phyloP scores from a whole-genome alignment of 2,329 filamentous ascomycete species.

The Talaromyces amestolkiae region DNA sequence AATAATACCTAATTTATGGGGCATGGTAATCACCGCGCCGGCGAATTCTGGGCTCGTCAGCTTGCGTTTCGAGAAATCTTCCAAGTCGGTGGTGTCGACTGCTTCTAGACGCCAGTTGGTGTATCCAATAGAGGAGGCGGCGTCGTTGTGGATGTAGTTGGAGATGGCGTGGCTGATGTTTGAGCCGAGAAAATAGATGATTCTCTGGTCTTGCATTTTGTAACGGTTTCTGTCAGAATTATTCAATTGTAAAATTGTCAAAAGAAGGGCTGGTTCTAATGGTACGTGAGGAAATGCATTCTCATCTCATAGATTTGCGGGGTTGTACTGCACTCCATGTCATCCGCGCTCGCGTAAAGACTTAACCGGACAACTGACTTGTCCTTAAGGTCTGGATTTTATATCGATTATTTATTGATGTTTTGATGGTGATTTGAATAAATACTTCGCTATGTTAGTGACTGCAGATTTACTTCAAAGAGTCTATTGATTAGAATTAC shows the following conservation, averaged over 20 bases:
- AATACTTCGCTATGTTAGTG: too few species aligned
- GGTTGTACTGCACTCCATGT: not conserved
- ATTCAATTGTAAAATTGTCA: not conserved
- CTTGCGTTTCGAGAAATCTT: not conserved
- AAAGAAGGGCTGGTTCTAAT: too few species aligned
- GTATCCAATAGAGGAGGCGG: not conserved
- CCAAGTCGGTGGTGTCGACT: not conserved
- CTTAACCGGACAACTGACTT: not conserved
- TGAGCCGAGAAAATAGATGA: conserved; percentile 2
- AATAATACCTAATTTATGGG: not conserved
- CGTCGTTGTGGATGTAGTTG: conserved; percentile 1
- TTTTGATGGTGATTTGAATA: too few species aligned
- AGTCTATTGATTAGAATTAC: not conserved
- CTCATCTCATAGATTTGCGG: not conserved
- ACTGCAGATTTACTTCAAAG: not conserved
- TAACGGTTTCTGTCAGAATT: too few species aligned
- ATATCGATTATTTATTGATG: not conserved
- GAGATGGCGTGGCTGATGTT: conserved; percentile 3
- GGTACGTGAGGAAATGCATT: too few species aligned
- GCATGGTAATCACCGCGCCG: conserved; percentile 1
- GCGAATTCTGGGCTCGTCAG: not conserved
- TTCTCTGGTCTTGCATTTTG: not conserved
- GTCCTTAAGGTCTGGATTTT: not conserved
- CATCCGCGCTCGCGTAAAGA: not conserved
- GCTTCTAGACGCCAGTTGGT: conserved; percentile 2